phyloP scores from a whole-genome alignment of 768 basidiomycete species.

The Mycena capillaripes region DNA sequence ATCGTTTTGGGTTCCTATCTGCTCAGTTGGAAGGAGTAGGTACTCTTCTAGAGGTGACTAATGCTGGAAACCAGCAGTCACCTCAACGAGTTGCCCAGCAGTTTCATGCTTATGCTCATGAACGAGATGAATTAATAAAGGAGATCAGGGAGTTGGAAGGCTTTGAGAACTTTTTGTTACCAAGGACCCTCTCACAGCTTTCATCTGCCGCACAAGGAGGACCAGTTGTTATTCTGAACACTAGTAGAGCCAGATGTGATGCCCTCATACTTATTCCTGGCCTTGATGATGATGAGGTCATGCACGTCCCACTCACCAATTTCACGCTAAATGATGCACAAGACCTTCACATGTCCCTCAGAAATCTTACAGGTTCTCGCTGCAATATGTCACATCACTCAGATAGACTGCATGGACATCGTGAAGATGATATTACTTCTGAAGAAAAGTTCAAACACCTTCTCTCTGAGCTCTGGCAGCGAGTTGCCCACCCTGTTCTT shows the following conservation, averaged over 20 bases:
- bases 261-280: conserved; percentile 49
- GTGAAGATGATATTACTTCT: neutral
- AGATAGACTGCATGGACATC: neutral
- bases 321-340: neutral
- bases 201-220: conserved; percentile 42
- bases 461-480: conserved; percentile 10
- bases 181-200: conserved; percentile 33
- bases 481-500: conserved; percentile 1
- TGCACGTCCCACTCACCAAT: conserved; percentile 26
- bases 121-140: too few relatives aligned
- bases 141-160: too few relatives aligned
- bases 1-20: too few relatives aligned
- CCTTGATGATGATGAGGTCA: conserved; percentile 9
- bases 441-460: neutral
- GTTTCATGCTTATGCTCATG: too few relatives aligned
- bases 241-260: conserved; percentile 49
- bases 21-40: too few relatives aligned
- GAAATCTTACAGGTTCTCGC: neutral
- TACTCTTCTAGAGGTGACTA: conserved; percentile 10
- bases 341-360: neutral
- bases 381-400: neutral
- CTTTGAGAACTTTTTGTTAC: too few relatives aligned
- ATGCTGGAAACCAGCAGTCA: too few relatives aligned
- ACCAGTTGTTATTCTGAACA: conserved; percentile 55
- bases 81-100: too few relatives aligned